Conservation (phyloP, 305 asterid species). For the Solanum hybrid region DNA sequence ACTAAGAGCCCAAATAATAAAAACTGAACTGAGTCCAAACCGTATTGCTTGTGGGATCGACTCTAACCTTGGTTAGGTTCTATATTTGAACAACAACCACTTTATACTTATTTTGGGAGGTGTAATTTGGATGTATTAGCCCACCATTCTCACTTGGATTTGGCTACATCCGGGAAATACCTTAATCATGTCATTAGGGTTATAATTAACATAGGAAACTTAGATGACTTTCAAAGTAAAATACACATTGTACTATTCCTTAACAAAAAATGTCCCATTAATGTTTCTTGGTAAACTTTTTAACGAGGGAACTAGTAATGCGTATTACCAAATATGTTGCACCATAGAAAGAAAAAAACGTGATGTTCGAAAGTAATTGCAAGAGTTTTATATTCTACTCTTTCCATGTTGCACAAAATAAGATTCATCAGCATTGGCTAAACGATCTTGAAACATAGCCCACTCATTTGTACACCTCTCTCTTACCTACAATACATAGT, state of each 20-base stretch:
- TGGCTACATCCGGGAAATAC: not conserved
- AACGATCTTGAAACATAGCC: conserved; percentile 54
- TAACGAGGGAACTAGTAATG: not conserved
- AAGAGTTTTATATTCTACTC: not conserved
- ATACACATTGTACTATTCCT: not conserved
- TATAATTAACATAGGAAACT: not conserved
- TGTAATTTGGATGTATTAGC: no score
- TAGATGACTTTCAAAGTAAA: not conserved
- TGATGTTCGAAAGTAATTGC: not conserved
- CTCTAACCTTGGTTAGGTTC: not conserved
- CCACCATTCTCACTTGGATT: not conserved
- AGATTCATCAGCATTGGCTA: conserved; percentile 40
- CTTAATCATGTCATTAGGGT: not conserved
- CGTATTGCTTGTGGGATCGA: not conserved
- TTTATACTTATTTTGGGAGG: not conserved
- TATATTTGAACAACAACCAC: not conserved
- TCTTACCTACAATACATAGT: conserved; percentile 29
- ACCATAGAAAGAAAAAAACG: not conserved
- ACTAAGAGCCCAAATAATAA: not conserved
- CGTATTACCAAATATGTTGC: not conserved
- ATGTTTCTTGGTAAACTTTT: not conserved
- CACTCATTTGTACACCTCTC: conserved; percentile 60
- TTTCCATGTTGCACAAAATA: conserved; percentile 29
- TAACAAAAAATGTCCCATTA: not conserved
- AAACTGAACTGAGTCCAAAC: not conserved